Conservation (phyloP, 2,329 filamentous ascomycete species). For the Epichloe brachyelytri region DNA sequence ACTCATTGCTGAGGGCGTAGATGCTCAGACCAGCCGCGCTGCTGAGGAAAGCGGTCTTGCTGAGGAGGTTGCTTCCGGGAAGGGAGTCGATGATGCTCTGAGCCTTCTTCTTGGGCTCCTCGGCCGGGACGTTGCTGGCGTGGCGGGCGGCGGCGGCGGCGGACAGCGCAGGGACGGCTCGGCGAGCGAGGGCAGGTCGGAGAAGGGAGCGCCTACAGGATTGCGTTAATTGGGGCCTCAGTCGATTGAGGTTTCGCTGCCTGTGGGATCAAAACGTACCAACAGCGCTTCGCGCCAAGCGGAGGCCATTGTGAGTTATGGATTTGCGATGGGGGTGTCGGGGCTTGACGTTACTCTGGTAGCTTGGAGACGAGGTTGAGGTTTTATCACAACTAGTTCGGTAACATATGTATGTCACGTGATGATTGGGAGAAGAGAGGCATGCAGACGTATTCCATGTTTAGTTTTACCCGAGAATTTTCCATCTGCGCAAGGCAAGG, state of each 20-base stretch:
- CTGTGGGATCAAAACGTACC: conserved; percentile 47
- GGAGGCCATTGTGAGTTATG: conserved; percentile 84
- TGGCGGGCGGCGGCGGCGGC: conserved; percentile 54
- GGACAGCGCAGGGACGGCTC: conserved; percentile 61
- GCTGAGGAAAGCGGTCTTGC: conserved; percentile 95
- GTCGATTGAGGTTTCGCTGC: conserved; percentile 13
- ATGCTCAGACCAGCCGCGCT: conserved; percentile 80
- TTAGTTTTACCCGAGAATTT: conserved; percentile 16
- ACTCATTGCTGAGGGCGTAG: conserved; percentile 97
- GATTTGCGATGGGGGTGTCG: conserved; percentile 40
- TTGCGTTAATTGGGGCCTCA: conserved; percentile 11
- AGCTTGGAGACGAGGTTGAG: conserved; percentile 35
- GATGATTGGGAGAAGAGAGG: conserved; percentile 9
- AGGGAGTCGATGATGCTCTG: conserved; percentile 89
- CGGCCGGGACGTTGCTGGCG: conserved; percentile 63
- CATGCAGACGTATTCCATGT: not conserved
- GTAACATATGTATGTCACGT: conserved; percentile 26
- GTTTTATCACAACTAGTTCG: conserved; percentile 35
- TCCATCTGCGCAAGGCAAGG: not conserved
- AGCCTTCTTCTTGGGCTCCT: conserved; percentile 94
- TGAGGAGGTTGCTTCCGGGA: conserved; percentile 81
- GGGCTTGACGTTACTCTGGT: conserved; percentile 30
- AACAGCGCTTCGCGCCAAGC: conserved; percentile 88
- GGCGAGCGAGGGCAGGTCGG: conserved; percentile 67
- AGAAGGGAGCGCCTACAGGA: conserved; percentile 71